phyloP scores from a whole-genome alignment of 23 red algal genomes.

The Gracilaria gracilis region DNA sequence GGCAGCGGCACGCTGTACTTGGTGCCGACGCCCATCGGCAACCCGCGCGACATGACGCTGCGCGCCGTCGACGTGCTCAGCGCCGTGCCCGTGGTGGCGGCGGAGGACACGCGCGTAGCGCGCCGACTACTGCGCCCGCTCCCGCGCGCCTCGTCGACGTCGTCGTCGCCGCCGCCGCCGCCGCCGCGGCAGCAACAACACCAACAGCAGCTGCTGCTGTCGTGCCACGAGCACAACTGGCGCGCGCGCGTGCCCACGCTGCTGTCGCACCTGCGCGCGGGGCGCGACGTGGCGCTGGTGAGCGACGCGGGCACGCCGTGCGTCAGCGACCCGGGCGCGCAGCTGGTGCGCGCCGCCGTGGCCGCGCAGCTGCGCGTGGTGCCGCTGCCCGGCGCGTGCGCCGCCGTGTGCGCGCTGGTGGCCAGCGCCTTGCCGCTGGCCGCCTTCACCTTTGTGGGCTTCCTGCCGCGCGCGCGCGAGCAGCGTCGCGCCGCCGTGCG shows the following conservation, averaged over 20 bases:
- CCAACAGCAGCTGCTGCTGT: slow-evolving; percentile 66
- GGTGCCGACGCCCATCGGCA: slow-evolving; percentile 90
- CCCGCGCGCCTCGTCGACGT: slow-evolving; percentile 17
- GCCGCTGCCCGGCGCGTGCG: slow-evolving; percentile 86
- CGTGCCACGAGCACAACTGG: slow-evolving; percentile 88
- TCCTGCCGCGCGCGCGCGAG: slow-evolving; percentile 60
- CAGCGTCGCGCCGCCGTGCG: too few species aligned
- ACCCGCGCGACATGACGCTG: slow-evolving; percentile 70
- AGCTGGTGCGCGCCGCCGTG: slow-evolving; percentile 73
- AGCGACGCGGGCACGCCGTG: slow-evolving; percentile 90
- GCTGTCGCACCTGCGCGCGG: slow-evolving; percentile 30
- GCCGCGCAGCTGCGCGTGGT: slow-evolving; percentile 71
- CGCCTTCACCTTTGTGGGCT: slow-evolving; percentile 85
- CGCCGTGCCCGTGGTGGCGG: slow-evolving; percentile 72
- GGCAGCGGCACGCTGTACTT: slow-evolving; percentile 70
- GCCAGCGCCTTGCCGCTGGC: slow-evolving; percentile 53
- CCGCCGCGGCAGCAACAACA: too few species aligned
- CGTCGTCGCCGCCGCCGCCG: too few species aligned
- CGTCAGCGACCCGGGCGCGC: slow-evolving; percentile 81
- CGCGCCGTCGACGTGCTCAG: slow-evolving; percentile 76
- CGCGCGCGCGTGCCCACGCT: slow-evolving; percentile 67
- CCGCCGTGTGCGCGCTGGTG: slow-evolving; percentile 73
- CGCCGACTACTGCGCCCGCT: slow-evolving; percentile 69
- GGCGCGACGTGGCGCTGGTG: slow-evolving; percentile 82
- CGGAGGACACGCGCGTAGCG: slow-evolving; percentile 90